A percentile compares a stretch with the other conserved stretches of the same genome.
Evolutionary conservation across 1,284 basidiomycete species (phyloP).

Genomic region (Farysia itapuensis): DNA sequence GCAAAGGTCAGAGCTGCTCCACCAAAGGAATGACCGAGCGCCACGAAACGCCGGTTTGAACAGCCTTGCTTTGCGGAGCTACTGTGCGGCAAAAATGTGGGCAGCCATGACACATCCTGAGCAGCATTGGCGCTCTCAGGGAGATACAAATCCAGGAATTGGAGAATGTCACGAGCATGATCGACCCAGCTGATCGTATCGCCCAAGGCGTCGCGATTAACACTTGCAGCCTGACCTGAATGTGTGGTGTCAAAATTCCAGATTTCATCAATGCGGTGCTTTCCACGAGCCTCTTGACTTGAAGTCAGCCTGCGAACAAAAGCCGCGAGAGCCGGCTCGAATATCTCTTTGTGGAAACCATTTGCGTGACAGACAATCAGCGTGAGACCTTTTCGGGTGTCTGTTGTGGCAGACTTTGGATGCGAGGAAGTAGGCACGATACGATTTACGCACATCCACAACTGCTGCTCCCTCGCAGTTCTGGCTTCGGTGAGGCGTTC

Average conservation of each 20-base stretch:
- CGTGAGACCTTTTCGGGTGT: slow-evolving; percentile 62
- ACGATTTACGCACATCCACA: slow-evolving; percentile 27
- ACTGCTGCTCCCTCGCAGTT: slow-evolving; percentile 23
- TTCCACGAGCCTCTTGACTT: slow-evolving; percentile 9
- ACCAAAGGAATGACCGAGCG: slow-evolving; percentile 75
- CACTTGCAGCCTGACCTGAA: slow-evolving; percentile 72
- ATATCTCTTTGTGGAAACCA: slow-evolving; percentile 79
- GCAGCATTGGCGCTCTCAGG: slow-evolving; percentile 56
- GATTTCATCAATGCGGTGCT: slow-evolving; percentile 68
- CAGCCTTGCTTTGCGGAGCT: background rate
- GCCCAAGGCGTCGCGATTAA: slow-evolving; percentile 68
- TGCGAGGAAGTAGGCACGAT: slow-evolving; percentile 14
- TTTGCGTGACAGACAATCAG: slow-evolving; percentile 77
- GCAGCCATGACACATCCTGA: slow-evolving; percentile 20
- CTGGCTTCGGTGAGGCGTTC: slow-evolving; percentile 17
- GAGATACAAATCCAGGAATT: slow-evolving; percentile 69
- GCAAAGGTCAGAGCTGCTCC: slow-evolving; percentile 63
- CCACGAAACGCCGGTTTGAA: slow-evolving; percentile 63
- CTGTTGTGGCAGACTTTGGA: background rate
- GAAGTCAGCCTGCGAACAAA: slow-evolving; percentile 58
- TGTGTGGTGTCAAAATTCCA: slow-evolving; percentile 78
- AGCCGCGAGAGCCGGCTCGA: slow-evolving; percentile 68
- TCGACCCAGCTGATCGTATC: slow-evolving; percentile 72
- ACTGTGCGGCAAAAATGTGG: slow-evolving; percentile 14
- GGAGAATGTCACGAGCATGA: slow-evolving; percentile 71